These are phyloP conservation scores for Leccinum olivaceoglutinosum DNA, from an alignment of 1,284 basidiomycete species.

Conservation along the genomic window DNA sequence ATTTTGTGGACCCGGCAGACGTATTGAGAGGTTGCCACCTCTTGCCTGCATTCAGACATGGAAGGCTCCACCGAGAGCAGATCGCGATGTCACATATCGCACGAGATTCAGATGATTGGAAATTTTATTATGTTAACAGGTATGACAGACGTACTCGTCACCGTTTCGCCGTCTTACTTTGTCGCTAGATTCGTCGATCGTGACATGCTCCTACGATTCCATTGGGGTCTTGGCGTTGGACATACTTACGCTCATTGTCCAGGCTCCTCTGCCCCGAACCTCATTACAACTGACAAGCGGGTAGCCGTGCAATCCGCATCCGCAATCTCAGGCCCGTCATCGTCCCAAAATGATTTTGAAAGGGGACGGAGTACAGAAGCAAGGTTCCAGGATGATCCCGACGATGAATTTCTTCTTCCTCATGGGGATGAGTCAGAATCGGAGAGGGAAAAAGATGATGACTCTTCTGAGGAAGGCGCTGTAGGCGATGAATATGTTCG, in stretches of 20 bases:
- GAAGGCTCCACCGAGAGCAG: background rate
- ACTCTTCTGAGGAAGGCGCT: background rate
- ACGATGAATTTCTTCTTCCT: background rate
- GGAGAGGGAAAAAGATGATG: background rate
- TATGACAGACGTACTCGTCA: background rate
- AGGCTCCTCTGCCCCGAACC: background rate
- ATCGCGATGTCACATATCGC: background rate
- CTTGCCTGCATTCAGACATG: background rate
- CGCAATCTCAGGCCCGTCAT: background rate
- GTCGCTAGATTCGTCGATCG: constrained; percentile 8
- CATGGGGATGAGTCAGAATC: background rate
- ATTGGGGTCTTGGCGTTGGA: constrained; percentile 6
- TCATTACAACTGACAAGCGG: background rate
- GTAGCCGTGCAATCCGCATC: background rate
- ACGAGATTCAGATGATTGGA: background rate
- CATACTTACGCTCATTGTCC: background rate
- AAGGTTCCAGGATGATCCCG: background rate
- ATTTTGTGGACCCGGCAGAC: background rate
- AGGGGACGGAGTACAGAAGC: background rate
- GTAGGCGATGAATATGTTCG: background rate
- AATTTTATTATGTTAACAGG: constrained; percentile 1
- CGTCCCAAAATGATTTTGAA: background rate
- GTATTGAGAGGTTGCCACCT: constrained; percentile 1
- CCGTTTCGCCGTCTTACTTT: background rate
- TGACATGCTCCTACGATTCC: constrained; percentile 8